These are phyloP conservation scores for Globisporangium radiosum DNA, from an alignment of 352 stramenopile genomes.

Conservation along the genomic window DNA sequence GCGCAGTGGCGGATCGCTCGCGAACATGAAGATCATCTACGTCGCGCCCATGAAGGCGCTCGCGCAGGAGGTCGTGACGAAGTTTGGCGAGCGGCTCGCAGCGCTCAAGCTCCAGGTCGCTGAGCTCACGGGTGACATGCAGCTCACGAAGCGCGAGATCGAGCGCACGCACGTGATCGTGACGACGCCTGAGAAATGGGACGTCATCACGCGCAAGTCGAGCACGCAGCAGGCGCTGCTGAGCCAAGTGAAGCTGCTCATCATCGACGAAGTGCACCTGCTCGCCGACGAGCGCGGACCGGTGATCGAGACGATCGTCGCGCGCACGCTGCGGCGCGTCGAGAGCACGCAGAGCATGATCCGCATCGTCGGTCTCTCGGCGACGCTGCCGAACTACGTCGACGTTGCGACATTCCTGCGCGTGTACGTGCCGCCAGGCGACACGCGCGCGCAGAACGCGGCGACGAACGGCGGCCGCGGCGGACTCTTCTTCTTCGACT, in stretches of 20 bases:
- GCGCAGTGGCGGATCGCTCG: constrained; percentile 20
- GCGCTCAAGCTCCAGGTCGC: constrained; percentile 70
- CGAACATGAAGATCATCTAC: constrained; percentile 94
- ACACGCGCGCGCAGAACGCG: constrained; percentile 50
- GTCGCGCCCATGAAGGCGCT: constrained; percentile 97
- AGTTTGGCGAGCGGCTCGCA: constrained; percentile 90
- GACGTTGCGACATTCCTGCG: constrained; percentile 97
- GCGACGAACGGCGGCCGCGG: constrained; percentile 68
- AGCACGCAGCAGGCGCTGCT: constrained; percentile 87
- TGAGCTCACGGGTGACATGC: constrained; percentile 98
- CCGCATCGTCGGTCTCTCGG: constrained; percentile 96
- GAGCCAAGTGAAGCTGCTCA: constrained; percentile 93
- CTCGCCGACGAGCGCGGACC: constrained; percentile 97
- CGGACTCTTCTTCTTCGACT: constrained; percentile 98
- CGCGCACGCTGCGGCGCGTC: constrained; percentile 95
- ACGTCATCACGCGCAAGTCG: constrained; percentile 98
- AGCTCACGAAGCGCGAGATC: constrained; percentile 96
- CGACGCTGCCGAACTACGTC: constrained; percentile 98
- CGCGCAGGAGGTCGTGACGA: constrained; percentile 98
- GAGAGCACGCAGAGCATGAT: constrained; percentile 97
- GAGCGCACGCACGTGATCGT: constrained; percentile 95
- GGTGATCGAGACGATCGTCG: constrained; percentile 99
- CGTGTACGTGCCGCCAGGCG: constrained; percentile 76
- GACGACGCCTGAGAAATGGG: constrained; percentile 99
- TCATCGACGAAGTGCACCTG: constrained; percentile 99